phyloP scores from a whole-genome alignment of 2,329 filamentous ascomycete genomes.

The Pseudocercospora fuligena region DNA sequence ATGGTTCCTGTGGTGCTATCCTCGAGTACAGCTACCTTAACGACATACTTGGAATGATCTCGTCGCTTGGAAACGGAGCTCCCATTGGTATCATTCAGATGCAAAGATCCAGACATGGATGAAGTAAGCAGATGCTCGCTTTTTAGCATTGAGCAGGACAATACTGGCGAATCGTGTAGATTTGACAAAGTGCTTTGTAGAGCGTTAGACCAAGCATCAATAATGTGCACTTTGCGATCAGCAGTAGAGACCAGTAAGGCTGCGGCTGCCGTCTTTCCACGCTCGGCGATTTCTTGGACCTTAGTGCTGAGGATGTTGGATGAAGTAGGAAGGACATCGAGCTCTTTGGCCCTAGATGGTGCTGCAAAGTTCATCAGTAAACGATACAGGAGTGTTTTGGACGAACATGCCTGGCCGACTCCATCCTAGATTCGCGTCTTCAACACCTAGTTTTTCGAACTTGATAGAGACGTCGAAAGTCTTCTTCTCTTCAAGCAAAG shows the following conservation, averaged over 20 bases:
- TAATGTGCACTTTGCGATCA: slow-evolving; percentile 55
- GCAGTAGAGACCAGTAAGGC: slow-evolving; percentile 53
- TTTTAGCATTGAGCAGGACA: slow-evolving; percentile 55
- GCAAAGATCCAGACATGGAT: slow-evolving; percentile 64
- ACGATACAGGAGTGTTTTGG: neutral
- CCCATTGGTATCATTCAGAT: slow-evolving; percentile 52
- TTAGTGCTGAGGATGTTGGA: slow-evolving; percentile 59
- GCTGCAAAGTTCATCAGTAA: slow-evolving; percentile 14
- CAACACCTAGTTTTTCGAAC: slow-evolving; percentile 60
- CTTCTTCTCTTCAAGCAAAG: slow-evolving; percentile 65
- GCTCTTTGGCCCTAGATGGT: slow-evolving; percentile 40
- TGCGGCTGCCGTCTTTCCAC: slow-evolving; percentile 18
- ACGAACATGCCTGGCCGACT: slow-evolving; percentile 49
- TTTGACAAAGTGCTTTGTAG: slow-evolving; percentile 45
- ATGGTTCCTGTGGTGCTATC: slow-evolving; percentile 35
- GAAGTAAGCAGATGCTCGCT: slow-evolving; percentile 56
- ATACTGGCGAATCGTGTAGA: slow-evolving; percentile 58
- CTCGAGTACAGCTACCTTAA: slow-evolving; percentile 54
- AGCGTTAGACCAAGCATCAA: slow-evolving; percentile 44
- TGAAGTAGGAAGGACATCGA: slow-evolving; percentile 51
- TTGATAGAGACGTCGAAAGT: slow-evolving; percentile 59
- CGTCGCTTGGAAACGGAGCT: slow-evolving; percentile 54
- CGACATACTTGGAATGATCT: slow-evolving; percentile 64
- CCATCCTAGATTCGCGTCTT: slow-evolving; percentile 53
- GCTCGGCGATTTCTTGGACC: slow-evolving; percentile 33